Conservation (phyloP, 768 basidiomycete species). For the Cystofilobasidium bisporidii region DNA sequence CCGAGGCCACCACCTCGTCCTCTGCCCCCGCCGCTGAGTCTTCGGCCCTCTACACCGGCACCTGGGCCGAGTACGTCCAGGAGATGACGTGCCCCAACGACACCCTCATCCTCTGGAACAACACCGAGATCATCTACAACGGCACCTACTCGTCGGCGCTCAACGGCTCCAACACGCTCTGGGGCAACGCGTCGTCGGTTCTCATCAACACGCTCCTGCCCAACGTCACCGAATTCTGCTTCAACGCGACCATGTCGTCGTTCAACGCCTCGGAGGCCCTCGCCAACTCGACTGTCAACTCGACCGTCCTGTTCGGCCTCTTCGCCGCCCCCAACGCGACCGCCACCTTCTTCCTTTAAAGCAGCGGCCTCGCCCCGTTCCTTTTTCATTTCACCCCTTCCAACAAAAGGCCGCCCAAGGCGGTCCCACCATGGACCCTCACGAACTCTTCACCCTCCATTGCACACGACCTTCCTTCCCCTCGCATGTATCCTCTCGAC, state of each 20-base stretch:
- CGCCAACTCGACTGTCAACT: constrained; percentile 1
- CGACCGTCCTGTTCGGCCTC: constrained; percentile 4
- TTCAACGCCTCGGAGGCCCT: background rate
- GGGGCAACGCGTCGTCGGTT: constrained; percentile 10
- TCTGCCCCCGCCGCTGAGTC: constrained; percentile 11
- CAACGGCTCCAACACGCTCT: constrained; percentile 21
- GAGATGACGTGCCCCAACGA: constrained; percentile 17
- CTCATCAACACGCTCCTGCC: constrained; percentile 19
- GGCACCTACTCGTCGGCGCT: constrained; percentile 15
- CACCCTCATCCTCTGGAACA: constrained; percentile 18
- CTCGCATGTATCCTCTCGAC: too few relatives aligned
- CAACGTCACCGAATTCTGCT: constrained; percentile 18
- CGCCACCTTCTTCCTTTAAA: constrained; percentile 3
- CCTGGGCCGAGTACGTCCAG: constrained; percentile 6
- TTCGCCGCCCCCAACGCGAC: background rate
- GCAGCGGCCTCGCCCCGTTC: background rate
- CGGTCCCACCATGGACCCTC: background rate
- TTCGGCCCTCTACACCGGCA: constrained; percentile 10
- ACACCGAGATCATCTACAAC: constrained; percentile 20
- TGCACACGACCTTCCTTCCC: too few relatives aligned
- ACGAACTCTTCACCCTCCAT: background rate
- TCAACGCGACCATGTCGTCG: background rate
- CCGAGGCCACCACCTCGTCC: background rate
- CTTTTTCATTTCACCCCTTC: background rate
- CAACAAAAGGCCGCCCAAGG: background rate